phyloP scores from a whole-genome alignment of 306 rosid genomes.

The Rosa multiflora region DNA sequence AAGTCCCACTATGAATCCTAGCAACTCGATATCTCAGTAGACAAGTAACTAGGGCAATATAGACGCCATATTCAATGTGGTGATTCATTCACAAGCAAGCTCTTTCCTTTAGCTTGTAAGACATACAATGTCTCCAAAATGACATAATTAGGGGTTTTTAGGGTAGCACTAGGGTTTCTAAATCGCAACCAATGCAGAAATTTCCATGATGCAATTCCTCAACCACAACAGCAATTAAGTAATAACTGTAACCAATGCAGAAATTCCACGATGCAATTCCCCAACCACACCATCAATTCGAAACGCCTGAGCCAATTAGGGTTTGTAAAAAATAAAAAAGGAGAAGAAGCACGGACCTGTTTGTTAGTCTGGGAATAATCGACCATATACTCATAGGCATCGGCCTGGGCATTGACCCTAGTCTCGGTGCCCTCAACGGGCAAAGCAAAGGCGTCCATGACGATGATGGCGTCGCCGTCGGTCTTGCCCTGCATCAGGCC shows the following conservation, averaged over 20 bases:
- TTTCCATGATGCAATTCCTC: background rate
- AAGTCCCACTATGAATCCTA: conserved; percentile 3
- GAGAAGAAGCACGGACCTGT: conserved; percentile 50
- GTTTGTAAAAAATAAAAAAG: background rate
- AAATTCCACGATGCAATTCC: background rate
- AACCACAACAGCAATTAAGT: background rate
- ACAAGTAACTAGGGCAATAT: background rate
- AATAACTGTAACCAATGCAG: background rate
- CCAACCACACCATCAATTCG: background rate
- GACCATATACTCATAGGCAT: conserved; percentile 95
- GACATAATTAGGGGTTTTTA: no score
- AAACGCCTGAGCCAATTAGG: background rate
- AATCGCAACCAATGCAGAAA: background rate
- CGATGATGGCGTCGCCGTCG: conserved; percentile 84
- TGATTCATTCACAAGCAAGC: background rate
- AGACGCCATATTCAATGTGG: background rate
- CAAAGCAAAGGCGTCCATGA: conserved; percentile 92
- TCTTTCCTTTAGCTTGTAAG: background rate
- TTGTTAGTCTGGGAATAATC: conserved; percentile 93
- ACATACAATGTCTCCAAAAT: background rate
- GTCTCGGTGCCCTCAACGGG: conserved; percentile 99
- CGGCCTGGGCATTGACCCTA: conserved; percentile 98
- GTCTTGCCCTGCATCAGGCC: conserved; percentile 99
- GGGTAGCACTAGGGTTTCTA: background rate
- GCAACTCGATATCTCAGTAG: background rate